Evolutionary conservation across 1,284 basidiomycete genomes (phyloP), one percentile per base, ranked within the genome.

Genomic region (Pseudozyma hubeiensis): DNA sequence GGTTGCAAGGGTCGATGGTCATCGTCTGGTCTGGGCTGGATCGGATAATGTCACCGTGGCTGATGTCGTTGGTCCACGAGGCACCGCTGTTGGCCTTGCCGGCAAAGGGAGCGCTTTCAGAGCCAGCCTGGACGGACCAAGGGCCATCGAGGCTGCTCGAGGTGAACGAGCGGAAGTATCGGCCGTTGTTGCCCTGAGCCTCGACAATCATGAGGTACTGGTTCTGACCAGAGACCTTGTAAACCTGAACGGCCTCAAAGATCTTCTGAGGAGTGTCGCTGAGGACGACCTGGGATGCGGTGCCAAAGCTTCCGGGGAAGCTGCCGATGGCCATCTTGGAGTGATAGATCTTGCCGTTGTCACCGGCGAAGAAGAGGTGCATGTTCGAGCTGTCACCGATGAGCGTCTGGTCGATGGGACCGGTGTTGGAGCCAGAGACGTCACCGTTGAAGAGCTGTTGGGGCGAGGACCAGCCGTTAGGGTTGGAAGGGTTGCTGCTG

Each of bases 161-260:
- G 5, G 48, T 63, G 59, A 48, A 68, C 11, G 59, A 62, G 40
- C 65, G 65, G 60, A 68, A 68, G 60, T 68, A 68, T 16, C 65
- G 59, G 4, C 59, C 64, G 35, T 30, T 54, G 10, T 6, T 33
- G 16, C 65, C 65, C 31, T 40, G 40, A 4, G 65, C 65, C 48
- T 68, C 65, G 17, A 68, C 65, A 11, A 68, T 58, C 65, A 68
- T 68, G 50, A 68, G 55, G 14, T 68, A 68, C 59, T 63, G 57
- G 48, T 63, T 63, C 45, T 54, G 60, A 17, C 65, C 65, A 5
- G 54, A 35, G 13, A 68, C 51, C 4, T 59, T 68, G 60, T 68
- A 68, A 4, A 68, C 65, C 52, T 68, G 65, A 7, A 68, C 65
- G 0, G 59, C 59, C 43, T 68, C 65, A 19, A 59, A 68, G 24